Evolutionary conservation across 805 yeast genomes (phyloP).

Genomic region (Ogataea siamensis): DNA sequence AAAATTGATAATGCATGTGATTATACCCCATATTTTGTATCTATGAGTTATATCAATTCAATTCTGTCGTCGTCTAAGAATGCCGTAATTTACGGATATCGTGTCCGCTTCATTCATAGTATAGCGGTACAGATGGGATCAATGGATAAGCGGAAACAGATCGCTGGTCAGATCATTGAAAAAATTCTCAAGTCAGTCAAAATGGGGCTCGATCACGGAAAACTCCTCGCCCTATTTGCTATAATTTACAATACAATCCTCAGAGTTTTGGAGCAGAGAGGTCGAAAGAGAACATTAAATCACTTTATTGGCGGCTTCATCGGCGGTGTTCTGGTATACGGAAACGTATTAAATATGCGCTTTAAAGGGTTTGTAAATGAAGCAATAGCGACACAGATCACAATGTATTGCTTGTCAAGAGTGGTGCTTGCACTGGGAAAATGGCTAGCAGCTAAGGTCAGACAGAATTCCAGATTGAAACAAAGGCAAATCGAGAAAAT

Average conservation of each 20-base stretch:
- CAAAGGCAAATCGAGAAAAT: slow-evolving; percentile 27
- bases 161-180: slow-evolving; percentile 13
- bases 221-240: slow-evolving; percentile 32
- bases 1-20: slow-evolving; percentile 12
- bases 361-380: slow-evolving; percentile 19
- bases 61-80: slow-evolving; percentile 24
- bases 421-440: slow-evolving; percentile 63
- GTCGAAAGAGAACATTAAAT: slow-evolving; percentile 7
- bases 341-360: slow-evolving; percentile 26
- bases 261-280: slow-evolving; percentile 9
- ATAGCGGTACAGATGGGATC: slow-evolving; percentile 29
- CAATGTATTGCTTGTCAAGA: slow-evolving; percentile 69
- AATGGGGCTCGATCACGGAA: slow-evolving; percentile 34
- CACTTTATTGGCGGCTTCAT: slow-evolving; percentile 31
- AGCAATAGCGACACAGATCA: slow-evolving; percentile 65
- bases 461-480: background rate
- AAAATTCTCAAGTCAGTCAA: slow-evolving; percentile 23
- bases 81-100: slow-evolving; percentile 33
- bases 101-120: slow-evolving; percentile 33
- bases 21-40: slow-evolving; percentile 4
- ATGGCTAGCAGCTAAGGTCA: slow-evolving; percentile 34
- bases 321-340: slow-evolving; percentile 33
- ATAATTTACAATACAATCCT: slow-evolving; percentile 25
- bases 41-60: slow-evolving; percentile 7
- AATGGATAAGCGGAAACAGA: slow-evolving; percentile 9